Conservation (phyloP, 768 basidiomycete genomes). For the Lepiota brunneoincarnata region DNA sequence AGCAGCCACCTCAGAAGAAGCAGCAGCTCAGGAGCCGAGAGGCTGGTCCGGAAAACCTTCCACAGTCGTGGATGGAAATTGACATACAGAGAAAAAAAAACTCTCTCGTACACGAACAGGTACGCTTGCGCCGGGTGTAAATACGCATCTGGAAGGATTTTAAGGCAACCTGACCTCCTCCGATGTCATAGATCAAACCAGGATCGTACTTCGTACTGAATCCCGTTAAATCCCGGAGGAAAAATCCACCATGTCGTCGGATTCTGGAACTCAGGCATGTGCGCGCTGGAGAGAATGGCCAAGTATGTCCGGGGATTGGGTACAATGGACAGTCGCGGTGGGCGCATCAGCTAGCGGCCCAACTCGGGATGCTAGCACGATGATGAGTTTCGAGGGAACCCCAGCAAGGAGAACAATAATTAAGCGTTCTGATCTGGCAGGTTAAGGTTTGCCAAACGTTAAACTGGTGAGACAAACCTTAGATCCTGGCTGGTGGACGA, state of each 20-base stretch:
- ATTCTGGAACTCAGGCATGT: conserved; percentile 1
- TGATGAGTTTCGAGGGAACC: too few species aligned
- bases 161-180: conserved; percentile 4
- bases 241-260: not conserved
- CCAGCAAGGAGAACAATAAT: not conserved
- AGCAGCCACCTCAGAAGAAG: not conserved
- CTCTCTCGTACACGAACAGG: not conserved
- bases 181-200: conserved; percentile 3
- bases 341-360: not conserved
- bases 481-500: not conserved
- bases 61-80: not conserved
- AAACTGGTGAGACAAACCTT: conserved; percentile 1
- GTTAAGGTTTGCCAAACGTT: conserved; percentile 6
- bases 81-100: not conserved
- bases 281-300: not conserved
- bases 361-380: not conserved
- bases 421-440: not conserved
- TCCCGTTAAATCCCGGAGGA: not conserved
- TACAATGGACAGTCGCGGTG: too few species aligned
- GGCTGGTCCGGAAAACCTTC: not conserved
- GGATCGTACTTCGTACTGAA: conserved; percentile 2
- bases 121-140: conserved; percentile 2
- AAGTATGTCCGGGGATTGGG: too few species aligned
- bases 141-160: conserved; percentile 3
- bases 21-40: not conserved